Evolutionary conservation across 331 rosid genomes (phyloP).

Genomic region (Malus hybrid): DNA sequence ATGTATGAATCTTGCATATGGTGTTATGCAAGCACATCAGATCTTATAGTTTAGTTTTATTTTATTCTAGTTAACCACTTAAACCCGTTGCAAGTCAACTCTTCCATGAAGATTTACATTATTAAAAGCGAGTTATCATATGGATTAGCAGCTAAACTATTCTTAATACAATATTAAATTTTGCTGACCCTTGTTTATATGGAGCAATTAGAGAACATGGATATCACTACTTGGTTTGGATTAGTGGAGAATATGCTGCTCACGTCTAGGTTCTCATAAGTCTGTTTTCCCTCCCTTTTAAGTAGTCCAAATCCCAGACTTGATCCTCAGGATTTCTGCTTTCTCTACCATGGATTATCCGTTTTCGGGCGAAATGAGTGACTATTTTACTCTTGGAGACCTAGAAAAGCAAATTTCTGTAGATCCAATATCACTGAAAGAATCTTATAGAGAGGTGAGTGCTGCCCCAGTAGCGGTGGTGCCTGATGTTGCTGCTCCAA

Average conservation of each 20-base stretch:
- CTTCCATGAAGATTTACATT: background rate
- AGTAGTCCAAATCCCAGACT: background rate
- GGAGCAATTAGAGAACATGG: slow-evolving; percentile 23
- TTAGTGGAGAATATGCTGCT: slow-evolving; percentile 23
- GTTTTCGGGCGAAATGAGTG: slow-evolving; percentile 14
- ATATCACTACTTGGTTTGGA: slow-evolving; percentile 30
- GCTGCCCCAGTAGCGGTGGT: background rate
- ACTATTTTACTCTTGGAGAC: background rate
- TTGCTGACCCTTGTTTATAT: background rate
- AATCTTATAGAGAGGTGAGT: slow-evolving; percentile 3
- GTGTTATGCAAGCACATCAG: slow-evolving; percentile 12
- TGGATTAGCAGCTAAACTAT: background rate
- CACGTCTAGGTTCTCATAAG: slow-evolving; percentile 9
- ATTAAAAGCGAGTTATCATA: background rate
- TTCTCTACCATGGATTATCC: slow-evolving; percentile 14
- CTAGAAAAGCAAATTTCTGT: slow-evolving; percentile 61
- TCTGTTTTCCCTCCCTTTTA: slow-evolving; percentile 16
- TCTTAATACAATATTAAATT: background rate
- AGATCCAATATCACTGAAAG: slow-evolving; percentile 58
- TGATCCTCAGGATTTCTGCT: slow-evolving; percentile 1
- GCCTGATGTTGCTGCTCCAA: slow-evolving; percentile 19
- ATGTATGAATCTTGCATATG: background rate
- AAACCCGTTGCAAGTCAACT: slow-evolving; percentile 13
- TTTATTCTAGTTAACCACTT: background rate
- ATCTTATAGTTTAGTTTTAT: background rate